Evolutionary conservation across 2,329 filamentous ascomycete species (phyloP), one percentile per base, ranked within the genome.

Genomic region (Emmonsiellopsis sp.): DNA sequence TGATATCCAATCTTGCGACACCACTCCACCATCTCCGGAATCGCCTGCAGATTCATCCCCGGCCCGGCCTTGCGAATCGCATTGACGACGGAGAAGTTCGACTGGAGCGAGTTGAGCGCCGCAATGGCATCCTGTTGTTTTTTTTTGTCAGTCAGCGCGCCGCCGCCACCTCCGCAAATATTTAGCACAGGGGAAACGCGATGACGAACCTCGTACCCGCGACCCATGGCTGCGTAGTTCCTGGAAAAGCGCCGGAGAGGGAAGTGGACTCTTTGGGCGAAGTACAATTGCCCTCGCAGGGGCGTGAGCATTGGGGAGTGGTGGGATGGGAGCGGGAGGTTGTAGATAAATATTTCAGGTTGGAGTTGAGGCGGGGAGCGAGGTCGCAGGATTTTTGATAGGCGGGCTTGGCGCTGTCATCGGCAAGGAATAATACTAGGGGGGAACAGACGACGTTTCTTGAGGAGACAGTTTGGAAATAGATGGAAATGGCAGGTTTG

Each of bases 1-100:
- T 85, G 72, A 70, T 95, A 88, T 48, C 88, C 88, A 52, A 88
- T 83, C 56, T 85, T 85, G 45, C 72, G 74, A 58, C 88, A 82
- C 86, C 87, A 95, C 60, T 83, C 80, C 32, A 84, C 74, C 80
- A 93, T 92, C 67, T 95, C 88, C 0, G 88, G 87, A 49, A 94
- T 83, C 6, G 90, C 87, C 52, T 76, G 77, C 47, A 84, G 77
- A 64, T 95, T 94, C 72, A 87, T 83, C 32, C 77, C 80, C 57
- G 83, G 74, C 17, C 88, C 87, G 14, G 85, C 86, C 66, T 87
- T 87, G 52, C 83, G 80, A 50, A 93, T 84, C 49, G 85, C 83
- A 66, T 95, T 84, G 14, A 96, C 80, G 55, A 87, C 76, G 40
- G 85, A 79, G 61, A 84, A 85, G 68, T 95, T 95, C 53, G 86